Evolutionary conservation across 306 rosid species (phyloP).

Genomic region (Datisca glomerata): DNA sequence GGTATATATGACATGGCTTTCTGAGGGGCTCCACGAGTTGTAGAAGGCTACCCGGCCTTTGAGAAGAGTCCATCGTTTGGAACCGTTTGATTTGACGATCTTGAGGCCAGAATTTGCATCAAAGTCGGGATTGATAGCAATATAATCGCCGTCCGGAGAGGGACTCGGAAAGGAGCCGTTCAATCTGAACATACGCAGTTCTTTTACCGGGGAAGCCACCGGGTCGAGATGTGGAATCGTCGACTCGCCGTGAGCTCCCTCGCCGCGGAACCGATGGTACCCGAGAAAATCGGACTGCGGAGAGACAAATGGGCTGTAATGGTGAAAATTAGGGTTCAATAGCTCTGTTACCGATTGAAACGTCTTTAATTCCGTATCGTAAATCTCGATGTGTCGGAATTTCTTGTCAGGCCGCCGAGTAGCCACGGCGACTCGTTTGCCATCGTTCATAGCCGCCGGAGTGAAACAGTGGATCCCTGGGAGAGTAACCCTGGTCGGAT

Average conservation of each 20-base stretch:
- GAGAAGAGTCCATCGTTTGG: conserved; percentile 48
- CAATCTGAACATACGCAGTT: conserved; percentile 36
- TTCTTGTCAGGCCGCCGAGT: conserved; percentile 37
- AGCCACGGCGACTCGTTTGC: conserved; percentile 44
- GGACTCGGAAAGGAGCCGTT: conserved; percentile 53
- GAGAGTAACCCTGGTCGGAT: conserved; percentile 51
- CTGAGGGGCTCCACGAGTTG: conserved; percentile 61
- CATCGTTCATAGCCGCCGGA: conserved; percentile 57
- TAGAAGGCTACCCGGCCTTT: conserved; percentile 40
- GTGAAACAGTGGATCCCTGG: conserved; percentile 73
- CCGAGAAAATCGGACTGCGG: conserved; percentile 39
- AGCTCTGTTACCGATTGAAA: conserved; percentile 35
- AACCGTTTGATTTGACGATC: conserved; percentile 47
- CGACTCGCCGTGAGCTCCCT: conserved; percentile 34
- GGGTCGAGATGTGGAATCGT: conserved; percentile 37
- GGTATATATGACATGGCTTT: conserved; percentile 50
- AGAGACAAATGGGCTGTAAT: conserved; percentile 76
- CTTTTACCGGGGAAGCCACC: conserved; percentile 30
- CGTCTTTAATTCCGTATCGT: conserved; percentile 19
- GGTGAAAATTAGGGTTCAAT: conserved; percentile 49
- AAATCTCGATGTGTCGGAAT: conserved; percentile 66
- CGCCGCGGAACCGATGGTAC: conserved; percentile 83
- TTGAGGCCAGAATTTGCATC: conserved; percentile 19
- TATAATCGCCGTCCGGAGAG: conserved; percentile 40
- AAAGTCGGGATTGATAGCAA: conserved; percentile 38